Evolutionary conservation across 2,329 filamentous ascomycete species (phyloP), one percentile per base, ranked within the genome.

Genomic region (Penicillium digitatum): DNA sequence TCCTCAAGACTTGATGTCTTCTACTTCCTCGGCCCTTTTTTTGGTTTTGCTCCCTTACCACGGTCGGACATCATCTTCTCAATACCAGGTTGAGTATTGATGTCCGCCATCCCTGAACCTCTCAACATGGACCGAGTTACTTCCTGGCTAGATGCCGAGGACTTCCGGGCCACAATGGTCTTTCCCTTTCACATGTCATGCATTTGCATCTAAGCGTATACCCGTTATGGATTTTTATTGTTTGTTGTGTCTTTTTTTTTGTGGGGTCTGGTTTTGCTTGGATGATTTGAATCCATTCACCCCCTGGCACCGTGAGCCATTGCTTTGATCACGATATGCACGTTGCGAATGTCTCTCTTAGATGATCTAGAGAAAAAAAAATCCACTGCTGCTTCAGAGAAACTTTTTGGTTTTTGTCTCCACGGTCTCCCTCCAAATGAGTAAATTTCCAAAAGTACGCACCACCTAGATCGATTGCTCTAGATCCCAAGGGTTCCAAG

Each of bases 161-260:
- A 40, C 40, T 12, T 27, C 10, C 32, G 31, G 52, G 43, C 44
- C 43, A 20, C 34, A 31, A 51, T 22, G 6, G 26, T 38, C 37
- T 43, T 29, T 43, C 40, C 20, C 24, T 48, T 14, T 16, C 14
- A 53, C 42, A 39, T 52, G 32, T 51, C 44, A 40, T 55, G 60
- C 61, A 63, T 55, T 56, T 62, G 59, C 61, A 59, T 62, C 60
- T 65, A 58, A 69, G 67, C 66, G 67, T 67, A 68, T 68, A 68
- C 65, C 66, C 65, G 60, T 64, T 55, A 57, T 54, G 52, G 52
- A 35, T 42, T 53, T 53, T 53, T 27, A 10, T 14, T 34, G 37
- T 49, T 49, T 50, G 26, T 51, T 60, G 57, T 48, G 27, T 26
- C 22, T 57, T 56, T 45, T 34, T 42, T 27, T 40, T 31, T 55